Percentiles rank a stretch among this genome's conserved stretches.
phyloP scores from a whole-genome alignment of 192 early-diverging fungal genomes.

The Kappamyces sp. region DNA sequence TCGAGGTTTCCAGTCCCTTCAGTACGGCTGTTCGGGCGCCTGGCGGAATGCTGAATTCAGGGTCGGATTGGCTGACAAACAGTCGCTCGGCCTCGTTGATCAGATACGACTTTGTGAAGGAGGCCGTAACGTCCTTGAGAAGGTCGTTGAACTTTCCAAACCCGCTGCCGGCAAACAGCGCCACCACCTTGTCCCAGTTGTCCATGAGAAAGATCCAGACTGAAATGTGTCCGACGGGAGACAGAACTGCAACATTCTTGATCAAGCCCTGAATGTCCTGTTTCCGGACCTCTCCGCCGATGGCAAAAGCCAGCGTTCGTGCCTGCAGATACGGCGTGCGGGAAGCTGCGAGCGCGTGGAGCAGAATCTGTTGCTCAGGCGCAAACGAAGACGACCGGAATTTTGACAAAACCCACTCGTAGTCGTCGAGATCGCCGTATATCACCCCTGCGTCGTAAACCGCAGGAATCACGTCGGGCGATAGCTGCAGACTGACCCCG shows the following conservation, averaged over 20 bases:
- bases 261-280: conserved; percentile 24
- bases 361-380: conserved; percentile 21
- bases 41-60: conserved; percentile 23
- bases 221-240: conserved; percentile 16
- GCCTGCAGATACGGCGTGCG: conserved; percentile 18
- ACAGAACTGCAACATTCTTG: conserved; percentile 15
- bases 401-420: conserved; percentile 26
- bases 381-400: conserved; percentile 26
- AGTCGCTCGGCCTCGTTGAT: conserved; percentile 27
- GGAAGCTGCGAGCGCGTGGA: conserved; percentile 22
- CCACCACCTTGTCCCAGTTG: conserved; percentile 19
- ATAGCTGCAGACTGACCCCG: conserved; percentile 1
- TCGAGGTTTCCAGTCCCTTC: conserved; percentile 33
- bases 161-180: conserved; percentile 1
- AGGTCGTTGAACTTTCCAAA: conserved; percentile 24
- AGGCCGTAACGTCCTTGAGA: conserved; percentile 17
- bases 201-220: conserved; percentile 30
- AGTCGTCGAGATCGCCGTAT: conserved; percentile 21
- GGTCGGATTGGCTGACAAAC: conserved; percentile 22
- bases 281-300: conserved; percentile 20
- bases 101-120: conserved; percentile 12
- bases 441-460: conserved; percentile 34
- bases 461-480: conserved; percentile 25
- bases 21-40: conserved; percentile 18
- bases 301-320: conserved; percentile 19